Evolutionary conservation across 495 filamentous ascomycete species (phyloP), one percentile per base, ranked within the genome.

Genomic region (Tuber calosporum): DNA sequence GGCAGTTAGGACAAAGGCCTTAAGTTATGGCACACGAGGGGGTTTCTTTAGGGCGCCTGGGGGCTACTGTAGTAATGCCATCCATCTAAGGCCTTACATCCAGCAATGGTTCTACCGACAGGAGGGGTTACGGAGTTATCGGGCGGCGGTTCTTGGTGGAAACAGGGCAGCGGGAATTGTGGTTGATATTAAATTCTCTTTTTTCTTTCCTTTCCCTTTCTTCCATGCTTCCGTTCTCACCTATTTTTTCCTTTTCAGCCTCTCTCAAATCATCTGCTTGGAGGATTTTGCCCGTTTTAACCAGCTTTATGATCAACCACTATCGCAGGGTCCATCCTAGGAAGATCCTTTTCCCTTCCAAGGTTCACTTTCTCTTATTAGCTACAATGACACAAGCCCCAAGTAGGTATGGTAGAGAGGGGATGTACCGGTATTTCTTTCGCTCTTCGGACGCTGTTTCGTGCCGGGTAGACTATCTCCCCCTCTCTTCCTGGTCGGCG

Each of bases 251-350:
- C 1, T n/a, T 26, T 1, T 26, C 45, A 53, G 45, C 45, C 45
- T 20, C 45, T 11, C 45, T 26, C 53, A 62, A 62, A 62, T 62
- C 53, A 62, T 30, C 11, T 62, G 53, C n/a, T 30, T 62, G 9
- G 53, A 30, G 48, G 13, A 15, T 17, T 30, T 30, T 62, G 9
- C 13, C 53, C 9, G 53, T 30, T 30, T 30, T 30, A 62, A 30
- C 53, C 53, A 30, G 53, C 17, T 26, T 17, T 4, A 75, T 43
- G 67, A 66, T 67, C 48, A 62, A 37, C 67, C 67, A 53, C 26
- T 75, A 42, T 70, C 15, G 7, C 69, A 45, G 70, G 68, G 73
- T 42, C 70, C 42, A 73, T 73, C 53, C 68, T 40, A 39, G 71
- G 30, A n/a, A 11, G n/a, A n/a, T 62, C n/a, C 15, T 62, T 30